Evolutionary conservation across 2,329 filamentous ascomycete genomes (phyloP), one percentile per base, ranked within the genome.

Genomic region (Fragosphaeria purpurea): DNA sequence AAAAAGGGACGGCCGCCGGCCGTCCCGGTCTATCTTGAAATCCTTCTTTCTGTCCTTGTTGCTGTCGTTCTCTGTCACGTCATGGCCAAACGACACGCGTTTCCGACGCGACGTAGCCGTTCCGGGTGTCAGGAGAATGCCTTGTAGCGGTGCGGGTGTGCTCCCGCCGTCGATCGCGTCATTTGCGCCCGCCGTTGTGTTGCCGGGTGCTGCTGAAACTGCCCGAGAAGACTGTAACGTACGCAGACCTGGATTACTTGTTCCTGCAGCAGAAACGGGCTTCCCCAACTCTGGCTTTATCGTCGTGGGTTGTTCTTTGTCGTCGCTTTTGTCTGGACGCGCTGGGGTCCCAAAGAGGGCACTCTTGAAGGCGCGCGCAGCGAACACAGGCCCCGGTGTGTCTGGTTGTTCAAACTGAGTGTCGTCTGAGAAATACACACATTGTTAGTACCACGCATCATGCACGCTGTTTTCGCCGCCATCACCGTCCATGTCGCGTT

Each of bases 341-440:
- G 69, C 66, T 9, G 79, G 77, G 4, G 77, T 79, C 41, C 81
- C 81, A 58, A 83, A 84, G 44, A 85, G 64, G 32, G 78, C 80
- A 57, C 74, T 80, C 58, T 78, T 82, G 60, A 85, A 69, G 6
- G 81, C 81, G 53, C 81, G 74, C 39, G 80, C 80, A 2, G 80
- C 81, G 60, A 85, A 85, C 0, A 84, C 75, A 2, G 81, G 80
- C 0, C 79, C 81, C 6, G 81, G 81, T 12, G 81, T 85, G 57
- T 84, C 80, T 40, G 80, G 80, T 35, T 70, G 70, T 12, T 84
- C 80, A 41, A 76, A 57, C 54, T 75, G 73, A 0, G 67, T 71
- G 45, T 72, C 69, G 43, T 67, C 68, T 71, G 51, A 30, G 42
- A 30, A 33, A 41, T 34, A 3, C 37, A 13, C 12, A 40, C 34